Base-by-base conservation (phyloP, 495 filamentous ascomycete species). In the Penicillium malachiteum region DNA sequence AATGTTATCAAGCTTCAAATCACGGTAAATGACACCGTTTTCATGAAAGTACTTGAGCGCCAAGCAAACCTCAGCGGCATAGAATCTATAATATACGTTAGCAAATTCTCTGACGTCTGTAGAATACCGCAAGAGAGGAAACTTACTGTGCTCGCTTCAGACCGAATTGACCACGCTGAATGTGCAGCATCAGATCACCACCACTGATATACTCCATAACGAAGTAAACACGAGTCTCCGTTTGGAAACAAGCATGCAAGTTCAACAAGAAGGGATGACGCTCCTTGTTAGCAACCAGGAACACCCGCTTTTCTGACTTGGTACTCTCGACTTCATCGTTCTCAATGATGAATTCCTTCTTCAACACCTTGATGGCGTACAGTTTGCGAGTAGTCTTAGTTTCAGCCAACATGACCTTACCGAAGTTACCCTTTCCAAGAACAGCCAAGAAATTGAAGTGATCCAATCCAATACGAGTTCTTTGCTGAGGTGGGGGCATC, bases 271-370 rank as follows among this genome's bases (percentile, higher is more conserved):
- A 99, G 0, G 94, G 94, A 68, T 99, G 94, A 3, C 91, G 88
- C 65, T 97, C 94, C 71, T 96, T 95, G 75, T 99, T 99, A 16
- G 94, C 94, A 69, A 99, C 86, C 63, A 99, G 73, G 74, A 97
- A 93, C 33, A 99, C 94, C 55, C 95, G 82, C 80, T 97, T 97
- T 76, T 99, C 94, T 5, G 95, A 97, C 65, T 92, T 87, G 37
- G 89, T 96, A 75, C 95, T 97, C 71, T 99, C 94, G n/a, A 99
- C 94, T 73, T 99, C 94, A 71, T 99, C 94, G 60, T 99, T 96
- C 70, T 99, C 94, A 55, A 99, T 99, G 68, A 99, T 99, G 71
- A 99, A 99, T 62, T 99, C 94, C 78, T 99, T 99, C 82, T 99
- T 99, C 64, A 99, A 78, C 32, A 99, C 94, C 73, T 99, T 99